phyloP scores from a whole-genome alignment of 1,284 basidiomycete species.

The Porogramme epimiltina region DNA sequence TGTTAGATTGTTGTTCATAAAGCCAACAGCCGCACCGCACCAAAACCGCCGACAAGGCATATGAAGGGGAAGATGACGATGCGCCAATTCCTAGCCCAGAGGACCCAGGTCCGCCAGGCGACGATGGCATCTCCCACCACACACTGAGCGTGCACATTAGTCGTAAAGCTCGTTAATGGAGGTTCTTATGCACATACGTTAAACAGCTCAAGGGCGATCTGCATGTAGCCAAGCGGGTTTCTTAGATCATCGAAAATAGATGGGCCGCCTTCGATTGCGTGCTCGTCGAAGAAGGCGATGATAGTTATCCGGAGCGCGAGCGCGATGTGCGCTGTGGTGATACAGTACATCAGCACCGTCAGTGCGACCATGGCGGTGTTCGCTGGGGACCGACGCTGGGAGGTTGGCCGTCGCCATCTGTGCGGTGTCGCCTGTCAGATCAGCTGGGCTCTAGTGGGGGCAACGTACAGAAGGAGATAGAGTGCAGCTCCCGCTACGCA shows the following conservation, averaged over 20 bases:
- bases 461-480: no score
- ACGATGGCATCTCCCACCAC: slow-evolving; percentile 6
- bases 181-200: not conserved
- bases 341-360: slow-evolving; percentile 8
- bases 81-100: not conserved
- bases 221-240: not conserved
- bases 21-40: not conserved
- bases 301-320: not conserved
- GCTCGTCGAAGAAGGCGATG: slow-evolving; percentile 7
- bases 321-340: slow-evolving; percentile 2
- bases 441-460: no score
- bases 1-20: not conserved
- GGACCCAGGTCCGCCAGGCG: slow-evolving; percentile 4
- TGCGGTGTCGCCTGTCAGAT: no score
- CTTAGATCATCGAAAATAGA: slow-evolving; percentile 2
- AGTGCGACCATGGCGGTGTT: slow-evolving; percentile 1
- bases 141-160: not conserved
- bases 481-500: no score
- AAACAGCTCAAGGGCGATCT: slow-evolving; percentile 5
- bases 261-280: not conserved
- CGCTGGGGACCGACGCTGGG: no score
- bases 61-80: not conserved
- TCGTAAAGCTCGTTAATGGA: not conserved
- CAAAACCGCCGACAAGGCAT: slow-evolving; percentile 1
- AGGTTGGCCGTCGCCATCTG: no score